Evolutionary conservation across 2,329 filamentous ascomycete genomes (phyloP).

Genomic region (Reticulascus tulasneorum): DNA sequence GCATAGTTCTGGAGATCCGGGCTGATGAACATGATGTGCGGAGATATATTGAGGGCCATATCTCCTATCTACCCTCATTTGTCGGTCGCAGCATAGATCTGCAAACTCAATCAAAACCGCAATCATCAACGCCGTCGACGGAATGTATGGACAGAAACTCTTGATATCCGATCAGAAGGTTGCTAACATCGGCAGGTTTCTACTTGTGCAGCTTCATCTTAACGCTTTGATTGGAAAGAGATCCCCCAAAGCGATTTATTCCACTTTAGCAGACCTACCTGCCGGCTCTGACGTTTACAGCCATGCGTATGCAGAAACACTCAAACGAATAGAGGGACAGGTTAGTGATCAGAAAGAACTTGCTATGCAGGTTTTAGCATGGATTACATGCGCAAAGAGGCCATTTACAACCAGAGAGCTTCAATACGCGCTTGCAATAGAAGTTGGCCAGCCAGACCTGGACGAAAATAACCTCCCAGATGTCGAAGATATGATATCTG

Average conservation of each 20-base stretch:
- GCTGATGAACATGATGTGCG: slow-evolving; percentile 11
- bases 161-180: too few relatives aligned
- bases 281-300: neutral
- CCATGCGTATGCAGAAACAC: slow-evolving; percentile 27
- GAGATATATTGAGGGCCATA: slow-evolving; percentile 2
- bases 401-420: slow-evolving; percentile 26
- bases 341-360: slow-evolving; percentile 18
- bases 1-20: slow-evolving; percentile 3
- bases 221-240: neutral
- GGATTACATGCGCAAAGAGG: slow-evolving; percentile 28
- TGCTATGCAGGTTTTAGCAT: slow-evolving; percentile 24
- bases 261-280: neutral
- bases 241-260: neutral
- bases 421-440: slow-evolving; percentile 31
- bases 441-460: slow-evolving; percentile 20
- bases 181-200: slow-evolving; percentile 4
- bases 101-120: slow-evolving; percentile 1
- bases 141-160: slow-evolving; percentile 18
- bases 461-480: slow-evolving; percentile 24
- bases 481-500: slow-evolving; percentile 22
- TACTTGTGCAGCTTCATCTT: slow-evolving; percentile 6
- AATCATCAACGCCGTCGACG: slow-evolving; percentile 4
- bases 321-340: slow-evolving; percentile 27
- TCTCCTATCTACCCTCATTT: slow-evolving; percentile 2
- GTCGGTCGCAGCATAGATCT: neutral